A percentile compares a stretch with the other conserved stretches of the same genome.
These are phyloP conservation scores for Neotropicomus parvogracilis DNA, from an alignment of 1,284 basidiomycete genomes.

Conservation along the genomic window DNA sequence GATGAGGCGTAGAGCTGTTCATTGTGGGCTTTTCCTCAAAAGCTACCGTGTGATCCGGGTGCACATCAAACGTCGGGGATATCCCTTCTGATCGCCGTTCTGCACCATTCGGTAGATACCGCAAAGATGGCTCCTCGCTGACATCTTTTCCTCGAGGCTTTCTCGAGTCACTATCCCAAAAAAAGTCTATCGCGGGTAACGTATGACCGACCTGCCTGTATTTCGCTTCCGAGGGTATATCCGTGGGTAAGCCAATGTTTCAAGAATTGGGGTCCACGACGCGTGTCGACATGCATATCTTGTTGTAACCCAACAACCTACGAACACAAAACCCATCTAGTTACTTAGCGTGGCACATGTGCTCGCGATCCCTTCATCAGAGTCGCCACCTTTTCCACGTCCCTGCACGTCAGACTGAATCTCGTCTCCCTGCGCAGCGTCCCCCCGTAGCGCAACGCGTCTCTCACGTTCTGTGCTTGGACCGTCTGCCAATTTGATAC, in stretches of 20 bases:
- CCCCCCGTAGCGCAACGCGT: constrained; percentile 44
- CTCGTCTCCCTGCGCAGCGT: constrained; percentile 57
- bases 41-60: not conserved
- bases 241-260: not conserved
- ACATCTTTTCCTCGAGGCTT: not conserved
- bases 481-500: constrained; percentile 58
- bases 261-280: not conserved
- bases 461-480: constrained; percentile 37
- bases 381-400: constrained; percentile 60
- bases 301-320: not conserved
- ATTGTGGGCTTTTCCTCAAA: not conserved
- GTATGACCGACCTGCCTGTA: not conserved
- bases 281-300: not conserved
- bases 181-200: not conserved
- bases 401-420: constrained; percentile 85
- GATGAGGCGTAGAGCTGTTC: no score
- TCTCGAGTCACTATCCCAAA: no score
- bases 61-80: not conserved
- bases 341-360: not conserved
- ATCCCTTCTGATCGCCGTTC: not conserved
- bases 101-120: constrained; percentile 1
- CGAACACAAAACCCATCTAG: not conserved
- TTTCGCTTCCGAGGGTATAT: not conserved
- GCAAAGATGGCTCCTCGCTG: not conserved
- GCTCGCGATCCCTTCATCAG: not conserved